Conservation (phyloP, 139 green algal genomes). For the Coelastrella sp. region DNA sequence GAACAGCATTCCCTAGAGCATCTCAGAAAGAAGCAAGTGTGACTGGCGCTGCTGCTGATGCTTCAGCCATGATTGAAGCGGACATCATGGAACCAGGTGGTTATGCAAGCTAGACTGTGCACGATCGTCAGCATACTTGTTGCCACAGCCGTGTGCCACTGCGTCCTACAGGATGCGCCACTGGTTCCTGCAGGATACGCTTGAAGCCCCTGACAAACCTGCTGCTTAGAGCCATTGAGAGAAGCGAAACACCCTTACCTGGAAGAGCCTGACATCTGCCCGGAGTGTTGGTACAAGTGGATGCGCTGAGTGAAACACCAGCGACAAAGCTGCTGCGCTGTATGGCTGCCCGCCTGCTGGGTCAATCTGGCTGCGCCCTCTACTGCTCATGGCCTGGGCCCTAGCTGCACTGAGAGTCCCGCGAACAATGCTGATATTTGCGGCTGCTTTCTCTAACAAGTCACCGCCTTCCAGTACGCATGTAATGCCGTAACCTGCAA, state of each 20-base stretch:
- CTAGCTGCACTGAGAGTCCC: constrained; percentile 78
- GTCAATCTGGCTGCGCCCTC: constrained; percentile 78
- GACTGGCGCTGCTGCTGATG: too few relatives aligned
- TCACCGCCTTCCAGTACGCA: constrained; percentile 91
- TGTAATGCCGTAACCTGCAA: constrained; percentile 90
- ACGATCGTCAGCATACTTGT: too few relatives aligned
- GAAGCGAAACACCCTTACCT: constrained; percentile 54
- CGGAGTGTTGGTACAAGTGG: constrained; percentile 95
- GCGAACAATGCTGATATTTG: constrained; percentile 84
- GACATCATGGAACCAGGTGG: too few relatives aligned
- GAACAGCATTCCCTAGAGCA: too few relatives aligned
- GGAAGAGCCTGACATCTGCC: constrained; percentile 94
- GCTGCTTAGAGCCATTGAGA: too few relatives aligned
- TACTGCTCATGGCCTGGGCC: constrained; percentile 78
- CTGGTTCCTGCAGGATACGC: too few relatives aligned
- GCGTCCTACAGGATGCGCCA: too few relatives aligned
- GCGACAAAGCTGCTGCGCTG: constrained; percentile 89
- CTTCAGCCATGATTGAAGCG: too few relatives aligned
- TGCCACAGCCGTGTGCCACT: too few relatives aligned
- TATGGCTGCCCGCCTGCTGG: constrained; percentile 85
- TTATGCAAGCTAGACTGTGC: too few relatives aligned
- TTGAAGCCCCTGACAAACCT: too few relatives aligned
- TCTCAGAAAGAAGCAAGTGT: too few relatives aligned
- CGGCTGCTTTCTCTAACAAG: constrained; percentile 95
- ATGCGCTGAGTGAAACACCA: constrained; percentile 94